Evolutionary conservation across 768 basidiomycete genomes (phyloP).

Genomic region (Tricholoma sp.): DNA sequence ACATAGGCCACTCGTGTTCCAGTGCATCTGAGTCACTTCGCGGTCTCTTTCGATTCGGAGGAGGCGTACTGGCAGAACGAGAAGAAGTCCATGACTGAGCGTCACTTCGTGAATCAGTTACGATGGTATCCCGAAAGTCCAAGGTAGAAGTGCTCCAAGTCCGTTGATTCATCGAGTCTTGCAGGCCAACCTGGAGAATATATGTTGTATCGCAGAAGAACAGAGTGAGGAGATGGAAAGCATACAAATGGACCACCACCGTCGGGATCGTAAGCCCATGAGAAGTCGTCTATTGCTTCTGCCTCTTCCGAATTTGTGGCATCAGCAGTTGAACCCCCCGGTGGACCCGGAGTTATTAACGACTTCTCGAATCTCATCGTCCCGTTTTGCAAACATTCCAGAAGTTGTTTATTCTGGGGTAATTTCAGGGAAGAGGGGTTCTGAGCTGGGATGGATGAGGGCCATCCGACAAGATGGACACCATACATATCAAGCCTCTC

Average conservation of each 20-base stretch:
- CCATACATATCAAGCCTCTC: slow-evolving; percentile 51
- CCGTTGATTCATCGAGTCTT: background rate
- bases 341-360: slow-evolving; percentile 6
- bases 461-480: slow-evolving; percentile 62
- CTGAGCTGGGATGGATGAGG: slow-evolving; percentile 46
- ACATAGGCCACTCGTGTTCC: slow-evolving; percentile 14
- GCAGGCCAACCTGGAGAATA: slow-evolving; percentile 1
- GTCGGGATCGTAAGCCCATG: slow-evolving; percentile 39
- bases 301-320: slow-evolving; percentile 9
- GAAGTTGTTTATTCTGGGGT: slow-evolving; percentile 47
- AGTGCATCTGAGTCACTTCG: slow-evolving; percentile 16
- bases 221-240: background rate
- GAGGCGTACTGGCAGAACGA: background rate
- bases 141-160: background rate
- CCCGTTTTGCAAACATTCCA: slow-evolving; percentile 45
- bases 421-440: slow-evolving; percentile 59
- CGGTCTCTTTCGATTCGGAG: slow-evolving; percentile 25
- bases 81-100: background rate
- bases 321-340: slow-evolving; percentile 2
- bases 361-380: slow-evolving; percentile 42
- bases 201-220: background rate
- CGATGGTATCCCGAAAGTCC: background rate
- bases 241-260: slow-evolving; percentile 16
- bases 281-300: slow-evolving; percentile 30
- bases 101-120: background rate